Base-by-base conservation (phyloP, 2,329 filamentous ascomycete genomes). In the Colletotrichum phormii region DNA sequence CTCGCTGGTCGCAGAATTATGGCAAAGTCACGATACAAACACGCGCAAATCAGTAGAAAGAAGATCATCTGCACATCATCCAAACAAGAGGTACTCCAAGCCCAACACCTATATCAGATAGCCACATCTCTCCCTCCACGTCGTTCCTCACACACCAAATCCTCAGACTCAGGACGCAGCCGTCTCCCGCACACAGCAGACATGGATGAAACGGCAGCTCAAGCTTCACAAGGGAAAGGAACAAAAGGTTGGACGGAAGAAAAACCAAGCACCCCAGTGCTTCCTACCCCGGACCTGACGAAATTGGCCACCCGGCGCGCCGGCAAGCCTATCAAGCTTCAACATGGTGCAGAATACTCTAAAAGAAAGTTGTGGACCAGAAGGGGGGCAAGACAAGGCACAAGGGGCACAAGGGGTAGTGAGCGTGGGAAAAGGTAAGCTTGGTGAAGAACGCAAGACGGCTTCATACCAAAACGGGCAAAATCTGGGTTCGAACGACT, bases 71-170 rank as follows among this genome's bases (percentile, higher is more conserved):
- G 55, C 66, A 55, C 66, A 70, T 61, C 66, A 46, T 70, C 70
- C 70, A 65, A 70, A 70, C 12, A 11, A 31, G 8, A 24, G 22
- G 1, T 8, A 33, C 26, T 3, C 35, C 33, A 63, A 55, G 49
- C 22, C 4, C 59, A n/a, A 6, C 31, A 29, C 31, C 70, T 72
- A 72, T 70, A 72, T 72, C 70, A 64, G 60, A 70, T 35, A 70
- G 33, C 46, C 53, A 29, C 29, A 2, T 24, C 22, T 5, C 22
- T 26, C 51, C 2, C 15, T 3, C 7, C 33, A 3, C 26, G 6
- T 9, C n/a, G n/a, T 35, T 31, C 37, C 33, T 63, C 62, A 8
- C 29, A 26, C 33, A 22, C 53, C 59, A 53, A 24, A 53, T 24
- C 37, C 58, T n/a, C 42, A 51, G 18, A 7, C 29, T 24, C n/a